These are phyloP conservation scores for Microsporum audouinii DNA, from an alignment of 2,329 filamentous ascomycete species.

Conservation along the genomic window DNA sequence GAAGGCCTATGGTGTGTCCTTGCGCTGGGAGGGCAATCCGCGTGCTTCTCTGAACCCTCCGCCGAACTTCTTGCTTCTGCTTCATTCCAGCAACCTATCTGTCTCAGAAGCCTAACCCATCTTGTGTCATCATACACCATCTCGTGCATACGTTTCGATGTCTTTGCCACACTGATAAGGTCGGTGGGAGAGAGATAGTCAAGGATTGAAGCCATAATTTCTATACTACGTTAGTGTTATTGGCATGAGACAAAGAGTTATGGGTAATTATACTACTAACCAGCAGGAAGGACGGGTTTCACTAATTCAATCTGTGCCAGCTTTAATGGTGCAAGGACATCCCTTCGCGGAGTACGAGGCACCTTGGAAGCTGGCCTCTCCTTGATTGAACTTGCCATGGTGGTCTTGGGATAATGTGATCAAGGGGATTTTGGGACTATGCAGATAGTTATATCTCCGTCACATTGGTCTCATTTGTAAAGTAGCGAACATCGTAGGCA, in stretches of 20 bases:
- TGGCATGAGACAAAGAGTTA: not conserved
- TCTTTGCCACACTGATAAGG: constrained; percentile 71
- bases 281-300: constrained; percentile 70
- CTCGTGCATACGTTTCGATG: constrained; percentile 77
- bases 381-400: constrained; percentile 4
- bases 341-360: constrained; percentile 30
- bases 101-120: constrained; percentile 78
- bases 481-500: not conserved
- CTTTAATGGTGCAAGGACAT: constrained; percentile 64
- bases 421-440: not conserved
- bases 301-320: constrained; percentile 68
- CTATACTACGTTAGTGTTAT: constrained; percentile 35
- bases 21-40: constrained; percentile 24
- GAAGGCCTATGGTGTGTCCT: not conserved
- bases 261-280: constrained; percentile 32
- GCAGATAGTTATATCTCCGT: not conserved
- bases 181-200: constrained; percentile 80
- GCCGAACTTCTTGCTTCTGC: constrained; percentile 67
- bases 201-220: constrained; percentile 78
- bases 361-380: constrained; percentile 17
- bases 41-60: constrained; percentile 46
- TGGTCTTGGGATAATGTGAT: not conserved
- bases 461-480: not conserved
- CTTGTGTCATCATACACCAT: constrained; percentile 98
- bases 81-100: constrained; percentile 90